Conservation (phyloP, 2,329 filamentous ascomycete genomes). For the Penicillium sp. region DNA sequence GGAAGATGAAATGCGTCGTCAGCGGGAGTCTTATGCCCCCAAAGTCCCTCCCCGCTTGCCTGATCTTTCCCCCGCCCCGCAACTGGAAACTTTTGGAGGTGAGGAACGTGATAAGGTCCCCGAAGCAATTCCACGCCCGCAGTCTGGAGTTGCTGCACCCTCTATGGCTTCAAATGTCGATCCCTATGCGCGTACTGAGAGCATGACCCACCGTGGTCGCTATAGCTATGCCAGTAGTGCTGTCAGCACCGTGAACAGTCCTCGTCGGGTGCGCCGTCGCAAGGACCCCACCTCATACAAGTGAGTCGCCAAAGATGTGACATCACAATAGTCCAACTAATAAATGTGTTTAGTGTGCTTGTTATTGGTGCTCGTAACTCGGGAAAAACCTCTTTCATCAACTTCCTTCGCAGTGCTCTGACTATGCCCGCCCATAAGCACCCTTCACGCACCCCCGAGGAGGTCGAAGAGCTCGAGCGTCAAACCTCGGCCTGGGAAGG, state of each 20-base stretch:
- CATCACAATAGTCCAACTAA: background rate
- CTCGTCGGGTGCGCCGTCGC: slow-evolving; percentile 83
- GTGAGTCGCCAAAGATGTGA: slow-evolving; percentile 57
- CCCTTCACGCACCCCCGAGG: slow-evolving; percentile 55
- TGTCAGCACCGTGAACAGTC: slow-evolving; percentile 87
- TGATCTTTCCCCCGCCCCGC: slow-evolving; percentile 46
- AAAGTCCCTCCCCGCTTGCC: slow-evolving; percentile 58
- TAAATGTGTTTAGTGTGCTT: slow-evolving; percentile 64
- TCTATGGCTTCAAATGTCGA: slow-evolving; percentile 51
- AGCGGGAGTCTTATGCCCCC: slow-evolving; percentile 56
- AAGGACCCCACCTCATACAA: slow-evolving; percentile 99
- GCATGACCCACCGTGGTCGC: slow-evolving; percentile 93
- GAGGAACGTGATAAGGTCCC: slow-evolving; percentile 63
- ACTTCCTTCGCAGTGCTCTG: slow-evolving; percentile 86
- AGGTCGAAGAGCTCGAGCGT: slow-evolving; percentile 52
- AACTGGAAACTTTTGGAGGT: slow-evolving; percentile 59
- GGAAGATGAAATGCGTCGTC: slow-evolving; percentile 55
- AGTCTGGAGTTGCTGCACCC: slow-evolving; percentile 22
- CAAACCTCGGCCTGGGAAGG: slow-evolving; percentile 58
- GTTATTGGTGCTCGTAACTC: slow-evolving; percentile 83
- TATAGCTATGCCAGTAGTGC: slow-evolving; percentile 95
- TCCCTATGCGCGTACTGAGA: slow-evolving; percentile 79
- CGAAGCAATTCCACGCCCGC: slow-evolving; percentile 47
- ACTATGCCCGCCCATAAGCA: slow-evolving; percentile 80
- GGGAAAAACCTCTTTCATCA: slow-evolving; percentile 95